Percentiles rank a stretch among this genome's conserved stretches.
phyloP scores from a whole-genome alignment of 2,329 filamentous ascomycete genomes.

The Septoria petroselini region DNA sequence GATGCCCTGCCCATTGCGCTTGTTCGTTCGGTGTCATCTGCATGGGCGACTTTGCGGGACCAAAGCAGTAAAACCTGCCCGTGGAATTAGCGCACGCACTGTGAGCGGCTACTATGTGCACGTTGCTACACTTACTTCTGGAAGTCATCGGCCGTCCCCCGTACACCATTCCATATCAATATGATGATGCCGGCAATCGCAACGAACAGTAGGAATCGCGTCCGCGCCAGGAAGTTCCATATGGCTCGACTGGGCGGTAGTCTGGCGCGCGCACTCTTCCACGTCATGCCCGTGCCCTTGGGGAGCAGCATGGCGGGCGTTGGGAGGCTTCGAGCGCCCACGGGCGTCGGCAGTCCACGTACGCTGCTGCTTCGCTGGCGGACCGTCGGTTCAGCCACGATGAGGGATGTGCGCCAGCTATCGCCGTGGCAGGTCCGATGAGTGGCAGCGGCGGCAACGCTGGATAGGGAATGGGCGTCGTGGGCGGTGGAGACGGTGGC shows the following conservation, averaged over 20 bases:
- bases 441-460: not conserved
- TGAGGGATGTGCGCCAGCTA: slow-evolving; percentile 7
- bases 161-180: slow-evolving; percentile 84
- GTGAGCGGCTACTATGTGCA: slow-evolving; percentile 7
- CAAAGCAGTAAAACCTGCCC: slow-evolving; percentile 91
- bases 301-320: slow-evolving; percentile 71
- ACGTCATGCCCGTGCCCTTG: slow-evolving; percentile 83
- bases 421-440: not conserved
- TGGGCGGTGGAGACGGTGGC: slow-evolving; percentile 5
- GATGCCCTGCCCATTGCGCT: slow-evolving; percentile 80
- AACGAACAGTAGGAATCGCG: slow-evolving; percentile 72
- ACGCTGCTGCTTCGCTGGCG: slow-evolving; percentile 22
- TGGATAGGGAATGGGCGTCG: not conserved
- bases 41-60: slow-evolving; percentile 91
- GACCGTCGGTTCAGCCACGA: slow-evolving; percentile 20
- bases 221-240: slow-evolving; percentile 64
- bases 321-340: slow-evolving; percentile 13
- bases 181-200: slow-evolving; percentile 68
- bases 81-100: slow-evolving; percentile 29
- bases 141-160: slow-evolving; percentile 77
- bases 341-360: slow-evolving; percentile 15
- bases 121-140: slow-evolving; percentile 65
- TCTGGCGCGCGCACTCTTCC: slow-evolving; percentile 81
- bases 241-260: slow-evolving; percentile 72
- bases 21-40: slow-evolving; percentile 91